Evolutionary conservation across 352 stramenopile genomes (phyloP), one percentile per base, ranked within the genome.

Genomic region (Globisporangium echinulatum): DNA sequence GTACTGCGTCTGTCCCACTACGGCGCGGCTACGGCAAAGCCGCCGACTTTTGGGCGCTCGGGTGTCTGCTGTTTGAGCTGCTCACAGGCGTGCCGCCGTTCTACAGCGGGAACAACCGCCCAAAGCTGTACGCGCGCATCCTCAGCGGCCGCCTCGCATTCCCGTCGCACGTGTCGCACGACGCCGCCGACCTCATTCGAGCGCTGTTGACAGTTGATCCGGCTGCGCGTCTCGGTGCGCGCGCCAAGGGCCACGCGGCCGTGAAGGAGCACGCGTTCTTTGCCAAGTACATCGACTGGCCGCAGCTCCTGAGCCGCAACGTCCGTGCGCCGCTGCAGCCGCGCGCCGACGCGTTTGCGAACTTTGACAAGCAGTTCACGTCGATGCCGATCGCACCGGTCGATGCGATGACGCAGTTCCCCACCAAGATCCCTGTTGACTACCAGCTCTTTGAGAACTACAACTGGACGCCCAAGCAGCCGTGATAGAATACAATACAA

Each of bases 41-140:
- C n/a, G 84, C 89, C 5, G 90, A 97, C 66, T 96, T 92, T 56
- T 97, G 90, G 90, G 79, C 82, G 0, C 72, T 97, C 14, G 84
- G 84, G 0, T 88, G 75, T 48, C 62, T 98, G 56, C 69, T 97
- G 8, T 97, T 86, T 66, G 89, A 97, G 69, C 84, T 97, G 61
- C 63, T 97, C 42, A 97, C 82, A 3, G 88, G 88, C 4, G 69
- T 88, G 51, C 88, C 88, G 11, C 88, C 86, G 0, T 96, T 91
- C 56, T 93, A 95, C 69, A 91, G 69, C 38, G 78, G 86, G 61
- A 75, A 75, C 53, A 86, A 75, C 49, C 79, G 76, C 3, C 57
- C 72, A 0, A 68, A 82, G 49, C 70, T 93, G 2, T 90, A 85
- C 65, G 58, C 66, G n/a, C 77, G 77, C 48, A 83, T 91, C 64